phyloP scores from a whole-genome alignment of 257 asterid species.

The Ilex asprella region DNA sequence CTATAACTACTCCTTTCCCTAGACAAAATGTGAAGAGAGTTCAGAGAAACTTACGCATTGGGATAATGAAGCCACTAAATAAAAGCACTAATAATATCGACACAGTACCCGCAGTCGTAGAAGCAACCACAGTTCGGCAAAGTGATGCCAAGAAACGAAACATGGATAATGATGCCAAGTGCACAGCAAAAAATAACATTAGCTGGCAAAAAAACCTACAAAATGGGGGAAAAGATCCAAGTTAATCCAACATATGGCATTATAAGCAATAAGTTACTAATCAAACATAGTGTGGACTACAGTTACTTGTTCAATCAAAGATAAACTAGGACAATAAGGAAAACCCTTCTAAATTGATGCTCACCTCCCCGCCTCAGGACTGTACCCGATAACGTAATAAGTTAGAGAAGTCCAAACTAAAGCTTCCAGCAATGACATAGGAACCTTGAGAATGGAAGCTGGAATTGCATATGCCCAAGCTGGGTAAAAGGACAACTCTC shows the following conservation, averaged over 20 bases:
- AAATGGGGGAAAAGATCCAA: constrained; percentile 6
- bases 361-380: constrained; percentile 58
- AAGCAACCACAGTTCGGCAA: constrained; percentile 36
- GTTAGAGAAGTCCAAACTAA: constrained; percentile 51
- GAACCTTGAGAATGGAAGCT: constrained; percentile 39
- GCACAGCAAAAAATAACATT: constrained; percentile 38
- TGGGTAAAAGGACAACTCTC: constrained; percentile 40
- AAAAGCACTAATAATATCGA: constrained; percentile 30
- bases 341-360: constrained; percentile 3
- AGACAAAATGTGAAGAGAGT: neutral
- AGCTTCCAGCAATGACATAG: constrained; percentile 39
- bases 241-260: too few relatives aligned
- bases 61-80: constrained; percentile 61
- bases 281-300: too few relatives aligned
- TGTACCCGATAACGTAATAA: constrained; percentile 43
- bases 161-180: constrained; percentile 53
- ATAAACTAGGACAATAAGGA: too few relatives aligned
- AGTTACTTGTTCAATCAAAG: too few relatives aligned
- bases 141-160: constrained; percentile 58
- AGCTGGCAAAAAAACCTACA: constrained; percentile 54
- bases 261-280: too few relatives aligned
- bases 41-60: constrained; percentile 36
- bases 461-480: constrained; percentile 61
- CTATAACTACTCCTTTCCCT: too few relatives aligned
- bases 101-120: constrained; percentile 41